Base-by-base conservation (phyloP, 1,284 basidiomycete genomes). In the Pseudozyma tsukubaensis region DNA sequence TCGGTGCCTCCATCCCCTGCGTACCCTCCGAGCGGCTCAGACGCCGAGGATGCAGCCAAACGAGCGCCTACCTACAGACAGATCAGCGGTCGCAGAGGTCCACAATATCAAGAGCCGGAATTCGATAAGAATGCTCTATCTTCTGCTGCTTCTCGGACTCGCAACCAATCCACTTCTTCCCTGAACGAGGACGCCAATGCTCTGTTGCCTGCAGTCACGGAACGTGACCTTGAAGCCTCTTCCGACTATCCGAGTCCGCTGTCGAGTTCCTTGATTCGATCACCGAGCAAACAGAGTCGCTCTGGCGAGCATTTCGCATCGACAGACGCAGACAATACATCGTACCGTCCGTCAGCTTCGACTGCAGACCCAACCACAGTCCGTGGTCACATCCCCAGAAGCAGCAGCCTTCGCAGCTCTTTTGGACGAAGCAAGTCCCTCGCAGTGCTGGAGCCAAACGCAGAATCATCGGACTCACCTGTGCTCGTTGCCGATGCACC, bases 351-450 rank as follows among this genome's bases (percentile, higher is more conserved):
- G 10, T 36, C 36, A 16, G 19, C 48, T 29, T 1, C 56, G 2
- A n/a, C 48, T n/a, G 12, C 43, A 7, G 8, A 21, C 16, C 50
- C 49, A 9, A 5, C 37, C 5, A 50, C 24, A 5, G 19, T 50
- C 6, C 48, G 42, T 10, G 42, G 39, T 14, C 53, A 56, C 35
- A 63, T 64, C 12, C 56, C 72, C 1, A 51, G 72, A 13, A 71
- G 63, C 45, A 75, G 72, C 53, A 75, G 72, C 35, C 57, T 75
- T 7, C 59, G 55, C 21, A 59, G 52, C 19, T 42, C 59, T 39
- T 36, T 37, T 19, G 42, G 54, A n/a, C 51, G 62, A 18, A 45
- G n/a, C 44, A 61, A 48, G 14, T 36, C 42, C 14, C 34, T 29
- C 39, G 18, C 4, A 4, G 4, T 35, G 0, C 29, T 34, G 1